A percentile compares a stretch with the other conserved stretches of the same genome.
These are phyloP conservation scores for Aegilops speltoides DNA, from an alignment of 176 grass and related monocot species.

Conservation along the genomic window DNA sequence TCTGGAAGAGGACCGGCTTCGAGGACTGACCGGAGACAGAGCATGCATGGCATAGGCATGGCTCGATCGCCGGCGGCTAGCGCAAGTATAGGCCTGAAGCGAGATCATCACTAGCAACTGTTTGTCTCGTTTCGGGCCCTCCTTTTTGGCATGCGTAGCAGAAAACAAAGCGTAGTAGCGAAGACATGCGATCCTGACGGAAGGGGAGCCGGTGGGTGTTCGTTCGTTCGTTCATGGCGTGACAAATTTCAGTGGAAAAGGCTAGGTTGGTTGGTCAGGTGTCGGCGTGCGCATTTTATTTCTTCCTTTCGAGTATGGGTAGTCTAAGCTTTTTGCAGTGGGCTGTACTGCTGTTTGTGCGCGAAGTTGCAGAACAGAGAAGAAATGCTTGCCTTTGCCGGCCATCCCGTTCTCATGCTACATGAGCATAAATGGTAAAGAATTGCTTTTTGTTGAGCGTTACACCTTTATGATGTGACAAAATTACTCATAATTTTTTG, in stretches of 20 bases:
- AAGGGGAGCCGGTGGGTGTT: slow-evolving; percentile 2
- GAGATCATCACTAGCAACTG: not conserved
- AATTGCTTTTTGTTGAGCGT: not conserved
- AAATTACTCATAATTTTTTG: not conserved
- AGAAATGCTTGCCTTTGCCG: not conserved
- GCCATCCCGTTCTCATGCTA: not conserved
- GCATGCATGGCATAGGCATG: not conserved
- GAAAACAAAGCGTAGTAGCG: not conserved
- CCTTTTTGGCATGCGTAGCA: not conserved
- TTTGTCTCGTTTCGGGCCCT: not conserved
- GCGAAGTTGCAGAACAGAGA: not conserved
- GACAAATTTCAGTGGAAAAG: slow-evolving; percentile 24
- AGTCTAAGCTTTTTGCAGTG: not conserved
- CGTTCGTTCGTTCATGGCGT: slow-evolving; percentile 30
- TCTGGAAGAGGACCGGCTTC: slow-evolving; percentile 94
- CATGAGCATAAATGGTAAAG: not conserved
- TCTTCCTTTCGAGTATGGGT: not conserved
- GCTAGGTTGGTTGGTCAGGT: not conserved
- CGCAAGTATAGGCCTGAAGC: not conserved
- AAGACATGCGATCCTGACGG: not conserved
- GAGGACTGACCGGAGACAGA: slow-evolving; percentile 45
- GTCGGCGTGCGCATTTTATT: not conserved
- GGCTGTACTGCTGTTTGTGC: not conserved
- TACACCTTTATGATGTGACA: not conserved
- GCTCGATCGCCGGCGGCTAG: not conserved